These are phyloP conservation scores for Lepidium aucheri DNA, from an alignment of 345 rosid genomes.

Conservation along the genomic window DNA sequence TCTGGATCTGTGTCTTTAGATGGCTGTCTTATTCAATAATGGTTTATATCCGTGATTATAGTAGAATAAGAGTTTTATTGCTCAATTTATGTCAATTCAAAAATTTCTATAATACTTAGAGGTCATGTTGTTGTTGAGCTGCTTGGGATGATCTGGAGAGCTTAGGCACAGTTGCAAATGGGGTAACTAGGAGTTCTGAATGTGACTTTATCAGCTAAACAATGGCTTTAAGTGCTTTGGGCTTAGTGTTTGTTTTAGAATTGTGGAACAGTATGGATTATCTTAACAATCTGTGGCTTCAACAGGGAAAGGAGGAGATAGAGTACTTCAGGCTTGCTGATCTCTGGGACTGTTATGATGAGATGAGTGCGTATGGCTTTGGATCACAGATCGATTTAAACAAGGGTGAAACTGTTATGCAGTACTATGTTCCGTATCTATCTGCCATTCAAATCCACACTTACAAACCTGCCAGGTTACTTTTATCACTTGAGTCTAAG, in stretches of 20 bases:
- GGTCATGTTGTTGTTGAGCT: background rate
- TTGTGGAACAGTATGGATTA: constrained; percentile 28
- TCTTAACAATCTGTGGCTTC: constrained; percentile 36
- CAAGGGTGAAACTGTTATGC: constrained; percentile 35
- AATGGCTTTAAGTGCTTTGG: background rate
- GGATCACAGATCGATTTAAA: constrained; percentile 33
- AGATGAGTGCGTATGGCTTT: constrained; percentile 71
- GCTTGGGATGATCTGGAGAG: background rate
- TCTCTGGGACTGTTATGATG: constrained; percentile 65
- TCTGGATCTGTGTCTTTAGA: background rate
- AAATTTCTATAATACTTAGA: background rate
- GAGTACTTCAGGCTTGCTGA: constrained; percentile 54
- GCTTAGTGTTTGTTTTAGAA: constrained; percentile 17
- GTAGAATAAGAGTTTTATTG: background rate
- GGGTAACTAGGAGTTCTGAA: background rate
- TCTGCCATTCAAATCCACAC: constrained; percentile 65
- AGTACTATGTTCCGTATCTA: constrained; percentile 63
- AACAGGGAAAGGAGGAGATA: constrained; percentile 37
- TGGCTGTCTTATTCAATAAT: constrained; percentile 8
- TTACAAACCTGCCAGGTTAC: constrained; percentile 49
- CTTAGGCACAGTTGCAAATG: background rate
- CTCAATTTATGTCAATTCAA: background rate
- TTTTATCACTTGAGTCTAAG: background rate
- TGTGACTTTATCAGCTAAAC: background rate
- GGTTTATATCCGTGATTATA: background rate